Evolutionary conservation across 2,329 filamentous ascomycete species (phyloP).

Genomic region (Claviceps monticola): DNA sequence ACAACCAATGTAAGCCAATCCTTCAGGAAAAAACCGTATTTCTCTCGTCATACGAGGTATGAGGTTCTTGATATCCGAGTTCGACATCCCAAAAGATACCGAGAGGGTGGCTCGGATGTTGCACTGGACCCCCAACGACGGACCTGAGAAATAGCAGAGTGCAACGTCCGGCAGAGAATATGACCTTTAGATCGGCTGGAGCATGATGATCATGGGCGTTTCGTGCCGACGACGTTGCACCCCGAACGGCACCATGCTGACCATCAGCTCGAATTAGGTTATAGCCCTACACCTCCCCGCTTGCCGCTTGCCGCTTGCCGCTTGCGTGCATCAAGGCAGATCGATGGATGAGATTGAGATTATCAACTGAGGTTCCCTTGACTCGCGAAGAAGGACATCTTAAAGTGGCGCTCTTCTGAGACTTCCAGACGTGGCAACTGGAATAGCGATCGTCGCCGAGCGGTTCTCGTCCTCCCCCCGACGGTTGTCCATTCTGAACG

Average conservation of each 20-base stretch:
- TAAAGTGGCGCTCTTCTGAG: conserved; percentile 1
- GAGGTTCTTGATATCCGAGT: neutral
- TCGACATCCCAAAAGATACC: conserved; percentile 1
- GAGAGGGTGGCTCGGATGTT: conserved; percentile 3
- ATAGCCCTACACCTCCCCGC: neutral
- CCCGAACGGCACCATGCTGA: neutral
- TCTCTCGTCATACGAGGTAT: conserved; percentile 1
- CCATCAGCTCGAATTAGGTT: neutral
- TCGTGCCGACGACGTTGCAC: conserved; percentile 3
- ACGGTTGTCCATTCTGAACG: neutral
- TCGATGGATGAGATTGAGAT: neutral
- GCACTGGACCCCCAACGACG: conserved; percentile 3
- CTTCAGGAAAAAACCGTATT: neutral
- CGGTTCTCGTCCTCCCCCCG: neutral
- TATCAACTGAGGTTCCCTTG: no score
- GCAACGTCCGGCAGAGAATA: neutral
- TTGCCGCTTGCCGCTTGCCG: neutral
- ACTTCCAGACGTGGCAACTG: neutral
- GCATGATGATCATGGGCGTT: neutral
- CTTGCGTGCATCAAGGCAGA: neutral
- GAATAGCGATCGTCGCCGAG: neutral
- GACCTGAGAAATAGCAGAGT: neutral
- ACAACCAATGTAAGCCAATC: neutral
- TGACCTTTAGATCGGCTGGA: neutral
- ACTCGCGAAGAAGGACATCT: no score